Percentiles rank a stretch among this genome's conserved stretches.
Evolutionary conservation across 2,329 filamentous ascomycete genomes (phyloP).

Genomic region (Epichloe aotearoae): DNA sequence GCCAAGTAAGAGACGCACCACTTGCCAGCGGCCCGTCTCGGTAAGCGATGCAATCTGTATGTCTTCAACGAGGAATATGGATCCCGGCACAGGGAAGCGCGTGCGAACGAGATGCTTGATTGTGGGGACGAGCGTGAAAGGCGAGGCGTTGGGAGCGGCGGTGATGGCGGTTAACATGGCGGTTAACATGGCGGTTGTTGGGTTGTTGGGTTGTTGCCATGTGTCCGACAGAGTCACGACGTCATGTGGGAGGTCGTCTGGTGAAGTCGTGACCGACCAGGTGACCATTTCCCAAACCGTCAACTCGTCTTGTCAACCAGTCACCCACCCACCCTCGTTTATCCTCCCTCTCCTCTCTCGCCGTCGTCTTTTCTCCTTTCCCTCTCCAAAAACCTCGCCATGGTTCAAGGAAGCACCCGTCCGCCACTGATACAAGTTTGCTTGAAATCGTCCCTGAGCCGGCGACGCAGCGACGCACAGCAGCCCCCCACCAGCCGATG

Average conservation of each 20-base stretch:
- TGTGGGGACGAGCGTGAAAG: slow-evolving; percentile 23
- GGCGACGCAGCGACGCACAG: background rate
- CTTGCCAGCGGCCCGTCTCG: slow-evolving; percentile 25
- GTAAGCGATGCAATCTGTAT: slow-evolving; percentile 26
- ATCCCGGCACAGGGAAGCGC: slow-evolving; percentile 31
- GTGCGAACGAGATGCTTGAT: slow-evolving; percentile 36
- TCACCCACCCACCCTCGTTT: background rate
- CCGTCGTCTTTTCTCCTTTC: background rate
- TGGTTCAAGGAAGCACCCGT: background rate
- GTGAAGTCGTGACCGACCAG: no score
- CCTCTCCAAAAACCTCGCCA: background rate
- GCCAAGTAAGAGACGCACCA: slow-evolving; percentile 34
- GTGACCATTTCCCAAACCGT: no score
- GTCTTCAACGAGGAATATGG: slow-evolving; percentile 36
- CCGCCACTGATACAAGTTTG: background rate
- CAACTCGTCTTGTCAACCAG: no score
- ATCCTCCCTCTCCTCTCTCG: background rate
- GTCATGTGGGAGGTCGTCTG: no score
- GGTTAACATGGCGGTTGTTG: background rate
- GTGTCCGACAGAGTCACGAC: no score
- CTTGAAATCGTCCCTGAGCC: background rate
- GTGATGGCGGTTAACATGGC: slow-evolving; percentile 11
- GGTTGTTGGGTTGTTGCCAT: background rate
- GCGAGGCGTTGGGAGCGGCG: slow-evolving; percentile 10
- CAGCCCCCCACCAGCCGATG: background rate